Evolutionary conservation across 192 early-diverging fungal genomes (phyloP), one percentile per base, ranked within the genome.

Genomic region (Coemansia javaensis): DNA sequence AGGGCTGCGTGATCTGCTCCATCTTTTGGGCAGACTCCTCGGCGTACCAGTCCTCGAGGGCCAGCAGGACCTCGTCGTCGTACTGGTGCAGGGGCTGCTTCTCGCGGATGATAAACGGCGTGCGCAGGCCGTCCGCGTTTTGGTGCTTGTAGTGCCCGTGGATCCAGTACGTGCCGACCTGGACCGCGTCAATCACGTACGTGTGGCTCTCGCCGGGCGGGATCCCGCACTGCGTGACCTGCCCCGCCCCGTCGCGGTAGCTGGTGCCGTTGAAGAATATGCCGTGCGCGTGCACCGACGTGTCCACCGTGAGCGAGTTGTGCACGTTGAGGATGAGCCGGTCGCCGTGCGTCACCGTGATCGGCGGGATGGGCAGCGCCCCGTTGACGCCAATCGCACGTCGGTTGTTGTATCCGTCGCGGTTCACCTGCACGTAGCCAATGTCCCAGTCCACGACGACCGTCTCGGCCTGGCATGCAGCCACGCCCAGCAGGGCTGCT

Each of bases 101-200:
- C 20, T 45, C 48, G 40, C 81, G 62, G 41, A 91, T 70, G 39
- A 89, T 76, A 25, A 91, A 37, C 6, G 89, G 77, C 0, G 73
- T 68, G 41, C 83, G 81, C 36, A 89, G 57, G 24, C 89, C 89
- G 45, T 91, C 89, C 16, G 85, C 79, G 50, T 87, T 87, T 57
- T 90, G 87, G 16, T 63, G 69, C 22, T 50, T 51, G 44, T 47
- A 64, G 60, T 90, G 88, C 15, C 75, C 67, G 48, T 90, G 88
- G 34, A 84, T 68, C 90, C 90, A 93, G 59, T 78, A 90, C 14
- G 85, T 88, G 32, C 90, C 90, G 23, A 59, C 59, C 36, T 73
- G 54, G 28, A 77, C 54, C 0, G 47, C 23, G 8, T 62, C 50
- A 40, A 82, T 80, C 7, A 59, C 64, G 52, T 91, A 91, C 0